Conservation (phyloP, 1,139 yeast genomes). For the Taphrina betulina region DNA sequence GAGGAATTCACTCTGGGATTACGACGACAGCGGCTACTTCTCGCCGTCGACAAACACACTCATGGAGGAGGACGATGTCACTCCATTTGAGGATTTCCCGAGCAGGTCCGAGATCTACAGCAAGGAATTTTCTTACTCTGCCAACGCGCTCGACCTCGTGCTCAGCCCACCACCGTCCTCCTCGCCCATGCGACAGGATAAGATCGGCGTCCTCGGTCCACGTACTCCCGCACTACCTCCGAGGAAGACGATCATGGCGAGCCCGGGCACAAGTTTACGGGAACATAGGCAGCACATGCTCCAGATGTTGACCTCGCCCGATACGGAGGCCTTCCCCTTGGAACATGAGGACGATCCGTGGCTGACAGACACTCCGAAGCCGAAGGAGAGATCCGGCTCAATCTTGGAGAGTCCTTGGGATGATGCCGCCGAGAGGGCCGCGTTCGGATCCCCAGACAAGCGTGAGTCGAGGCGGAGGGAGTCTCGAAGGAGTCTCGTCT, state of each 20-base stretch:
- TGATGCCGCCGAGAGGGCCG: constrained; percentile 51
- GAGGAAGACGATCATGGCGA: constrained; percentile 15
- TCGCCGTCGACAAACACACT: constrained; percentile 8
- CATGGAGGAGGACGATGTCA: constrained; percentile 11
- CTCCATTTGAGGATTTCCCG: constrained; percentile 6
- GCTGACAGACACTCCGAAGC: constrained; percentile 14
- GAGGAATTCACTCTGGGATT: constrained; percentile 17
- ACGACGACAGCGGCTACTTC: constrained; percentile 24
- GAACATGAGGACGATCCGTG: constrained; percentile 27
- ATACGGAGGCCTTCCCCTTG: constrained; percentile 9
- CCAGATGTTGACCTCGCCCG: constrained; percentile 48
- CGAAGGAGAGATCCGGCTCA: constrained; percentile 40
- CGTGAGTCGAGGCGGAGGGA: constrained; percentile 43
- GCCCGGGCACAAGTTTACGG: constrained; percentile 41
- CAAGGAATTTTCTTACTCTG: constrained; percentile 22
- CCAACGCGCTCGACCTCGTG: constrained; percentile 30
- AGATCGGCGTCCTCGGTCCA: constrained; percentile 13
- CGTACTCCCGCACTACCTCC: constrained; percentile 21
- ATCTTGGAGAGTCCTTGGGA: constrained; percentile 51
- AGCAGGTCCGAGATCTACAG: constrained; percentile 1
- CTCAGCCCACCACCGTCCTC: constrained; percentile 33
- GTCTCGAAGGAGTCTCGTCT: constrained; percentile 40
- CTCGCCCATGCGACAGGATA: constrained; percentile 26
- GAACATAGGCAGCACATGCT: constrained; percentile 42
- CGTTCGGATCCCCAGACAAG: constrained; percentile 48